These are phyloP conservation scores for Cryptomeria japonica DNA, from an alignment of 75 land plant species.

Conservation along the genomic window DNA sequence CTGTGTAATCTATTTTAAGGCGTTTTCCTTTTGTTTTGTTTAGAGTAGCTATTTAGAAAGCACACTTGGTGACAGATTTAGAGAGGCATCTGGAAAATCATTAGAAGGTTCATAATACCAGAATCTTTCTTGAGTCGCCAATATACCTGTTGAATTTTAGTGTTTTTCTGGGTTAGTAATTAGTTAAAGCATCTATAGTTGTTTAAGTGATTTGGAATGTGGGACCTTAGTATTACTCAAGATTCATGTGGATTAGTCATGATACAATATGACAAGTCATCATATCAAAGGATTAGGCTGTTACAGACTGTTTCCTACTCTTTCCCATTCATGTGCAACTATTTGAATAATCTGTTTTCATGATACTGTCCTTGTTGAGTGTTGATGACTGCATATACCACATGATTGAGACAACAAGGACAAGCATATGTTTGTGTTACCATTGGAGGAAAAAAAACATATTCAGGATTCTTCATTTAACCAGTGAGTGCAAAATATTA, in stretches of 20 bases:
- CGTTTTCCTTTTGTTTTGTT: not conserved
- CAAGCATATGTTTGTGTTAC: not conserved
- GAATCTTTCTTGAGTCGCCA: not conserved
- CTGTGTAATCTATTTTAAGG: not conserved
- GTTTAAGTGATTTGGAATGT: not conserved
- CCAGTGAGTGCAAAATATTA: not conserved
- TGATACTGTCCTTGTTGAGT: not conserved
- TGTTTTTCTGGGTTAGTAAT: not conserved
- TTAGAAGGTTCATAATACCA: not conserved
- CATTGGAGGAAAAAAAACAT: not conserved
- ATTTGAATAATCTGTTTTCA: not conserved
- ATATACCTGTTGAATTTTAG: not conserved
- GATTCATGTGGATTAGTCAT: not conserved
- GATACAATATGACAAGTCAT: not conserved
- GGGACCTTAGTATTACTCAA: not conserved
- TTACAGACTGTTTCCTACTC: not conserved
- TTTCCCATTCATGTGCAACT: not conserved
- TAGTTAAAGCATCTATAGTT: not conserved
- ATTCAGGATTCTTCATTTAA: not conserved
- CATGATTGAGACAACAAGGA: not conserved
- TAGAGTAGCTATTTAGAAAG: not conserved
- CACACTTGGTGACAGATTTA: not conserved
- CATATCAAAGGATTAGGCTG: not conserved
- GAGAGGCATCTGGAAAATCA: not conserved
- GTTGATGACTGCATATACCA: not conserved